Conservation (phyloP, 2,329 filamentous ascomycete genomes). For the Penicillium janthinellum region DNA sequence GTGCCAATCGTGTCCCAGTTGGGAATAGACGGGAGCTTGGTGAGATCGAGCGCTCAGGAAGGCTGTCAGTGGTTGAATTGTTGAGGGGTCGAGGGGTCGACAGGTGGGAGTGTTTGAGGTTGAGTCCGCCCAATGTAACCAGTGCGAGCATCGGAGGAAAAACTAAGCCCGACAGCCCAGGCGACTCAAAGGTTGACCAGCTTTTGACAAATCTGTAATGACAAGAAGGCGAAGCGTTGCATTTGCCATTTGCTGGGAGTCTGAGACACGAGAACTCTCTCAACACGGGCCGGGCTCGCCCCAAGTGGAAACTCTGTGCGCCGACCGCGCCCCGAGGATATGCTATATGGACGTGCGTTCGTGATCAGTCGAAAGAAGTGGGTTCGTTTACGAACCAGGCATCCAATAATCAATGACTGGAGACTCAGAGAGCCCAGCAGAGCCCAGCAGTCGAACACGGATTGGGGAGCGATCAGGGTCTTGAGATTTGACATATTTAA, state of each 20-base stretch:
- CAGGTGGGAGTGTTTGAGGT: background rate
- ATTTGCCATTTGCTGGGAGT: background rate
- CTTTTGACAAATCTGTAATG: background rate
- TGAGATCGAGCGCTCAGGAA: background rate
- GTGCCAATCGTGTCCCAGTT: slow-evolving; percentile 9
- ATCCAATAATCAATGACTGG: background rate
- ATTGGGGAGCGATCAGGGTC: background rate
- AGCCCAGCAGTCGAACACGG: background rate
- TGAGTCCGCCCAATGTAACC: background rate
- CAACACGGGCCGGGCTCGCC: background rate
- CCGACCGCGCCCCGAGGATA: background rate
- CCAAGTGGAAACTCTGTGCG: slow-evolving; percentile 1
- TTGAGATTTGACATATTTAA: background rate
- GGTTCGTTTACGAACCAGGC: background rate
- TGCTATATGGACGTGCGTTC: background rate
- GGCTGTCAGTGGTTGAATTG: background rate
- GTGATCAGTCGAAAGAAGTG: background rate
- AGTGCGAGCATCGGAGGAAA: background rate
- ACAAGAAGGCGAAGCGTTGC: background rate
- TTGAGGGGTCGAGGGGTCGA: background rate
- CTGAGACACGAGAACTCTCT: background rate
- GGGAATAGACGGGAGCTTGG: background rate
- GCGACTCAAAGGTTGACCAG: background rate
- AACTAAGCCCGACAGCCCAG: background rate
- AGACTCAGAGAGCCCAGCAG: background rate